Conservation (phyloP, 306 rosid species). For the Canavalia ensiformis region DNA sequence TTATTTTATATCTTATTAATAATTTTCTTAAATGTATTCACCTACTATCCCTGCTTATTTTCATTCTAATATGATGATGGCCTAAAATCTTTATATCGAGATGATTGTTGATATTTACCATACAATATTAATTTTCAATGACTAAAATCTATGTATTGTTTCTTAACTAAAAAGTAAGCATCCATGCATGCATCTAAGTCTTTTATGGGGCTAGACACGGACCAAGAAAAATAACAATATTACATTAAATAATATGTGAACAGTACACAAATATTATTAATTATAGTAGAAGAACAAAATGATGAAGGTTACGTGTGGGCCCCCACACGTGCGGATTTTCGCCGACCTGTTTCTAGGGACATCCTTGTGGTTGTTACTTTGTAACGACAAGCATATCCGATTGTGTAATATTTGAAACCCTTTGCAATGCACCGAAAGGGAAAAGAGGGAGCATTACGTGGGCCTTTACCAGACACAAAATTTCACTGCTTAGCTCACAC, state of each 20-base stretch:
- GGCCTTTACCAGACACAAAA: constrained; percentile 38
- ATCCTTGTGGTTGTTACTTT: constrained; percentile 56
- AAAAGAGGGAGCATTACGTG: constrained; percentile 41
- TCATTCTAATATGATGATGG: no score
- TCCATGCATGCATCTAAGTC: no score
- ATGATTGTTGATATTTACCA: background rate
- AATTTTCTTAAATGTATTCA: no score
- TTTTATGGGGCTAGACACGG: background rate
- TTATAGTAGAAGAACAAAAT: constrained; percentile 32
- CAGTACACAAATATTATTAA: background rate
- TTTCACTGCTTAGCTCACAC: constrained; percentile 28
- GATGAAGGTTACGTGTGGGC: constrained; percentile 42
- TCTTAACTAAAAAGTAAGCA: background rate
- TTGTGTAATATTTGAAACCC: background rate
- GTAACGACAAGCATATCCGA: constrained; percentile 42
- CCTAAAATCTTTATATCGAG: no score
- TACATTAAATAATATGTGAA: background rate
- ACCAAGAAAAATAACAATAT: background rate
- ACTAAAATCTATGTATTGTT: background rate
- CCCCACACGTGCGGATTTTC: constrained; percentile 66
- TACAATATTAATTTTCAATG: background rate
- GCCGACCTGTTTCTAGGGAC: constrained; percentile 59
- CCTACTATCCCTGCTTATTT: no score
- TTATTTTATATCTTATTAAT: no score
- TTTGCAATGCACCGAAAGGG: constrained; percentile 66